These are phyloP conservation scores for Eucalyptus grandis DNA, from an alignment of 345 rosid species.

Conservation along the genomic window DNA sequence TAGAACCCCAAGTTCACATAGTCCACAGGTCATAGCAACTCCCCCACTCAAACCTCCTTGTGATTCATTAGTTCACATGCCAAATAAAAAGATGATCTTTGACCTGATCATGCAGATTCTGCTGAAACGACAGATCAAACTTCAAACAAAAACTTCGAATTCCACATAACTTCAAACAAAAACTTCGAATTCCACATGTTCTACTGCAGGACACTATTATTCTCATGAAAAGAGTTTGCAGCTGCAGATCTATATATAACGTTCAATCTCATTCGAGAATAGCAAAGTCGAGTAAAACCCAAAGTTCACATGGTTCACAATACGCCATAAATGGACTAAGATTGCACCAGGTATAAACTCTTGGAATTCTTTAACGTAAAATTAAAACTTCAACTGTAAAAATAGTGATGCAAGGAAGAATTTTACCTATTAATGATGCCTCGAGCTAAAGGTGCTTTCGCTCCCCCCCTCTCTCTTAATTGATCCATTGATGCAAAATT, in stretches of 20 bases:
- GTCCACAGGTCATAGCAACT: not conserved
- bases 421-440: not conserved
- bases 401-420: not conserved
- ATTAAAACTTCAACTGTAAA: not conserved
- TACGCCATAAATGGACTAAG: not conserved
- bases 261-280: not conserved
- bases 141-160: not conserved
- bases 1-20: not conserved
- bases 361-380: not conserved
- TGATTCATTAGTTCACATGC: too few relatives aligned
- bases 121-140: not conserved
- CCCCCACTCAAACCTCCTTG: not conserved
- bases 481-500: not conserved
- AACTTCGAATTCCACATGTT: not conserved
- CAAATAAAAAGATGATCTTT: too few relatives aligned
- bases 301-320: not conserved
- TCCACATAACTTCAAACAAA: not conserved
- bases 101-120: not conserved
- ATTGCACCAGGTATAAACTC: not conserved
- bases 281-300: not conserved
- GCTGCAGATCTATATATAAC: not conserved
- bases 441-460: not conserved
- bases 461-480: fast-evolving
- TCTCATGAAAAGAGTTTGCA: not conserved
- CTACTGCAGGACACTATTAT: not conserved